Conservation (phyloP, 208 protist genomes). For the Acanthamoeba royreba region DNA sequence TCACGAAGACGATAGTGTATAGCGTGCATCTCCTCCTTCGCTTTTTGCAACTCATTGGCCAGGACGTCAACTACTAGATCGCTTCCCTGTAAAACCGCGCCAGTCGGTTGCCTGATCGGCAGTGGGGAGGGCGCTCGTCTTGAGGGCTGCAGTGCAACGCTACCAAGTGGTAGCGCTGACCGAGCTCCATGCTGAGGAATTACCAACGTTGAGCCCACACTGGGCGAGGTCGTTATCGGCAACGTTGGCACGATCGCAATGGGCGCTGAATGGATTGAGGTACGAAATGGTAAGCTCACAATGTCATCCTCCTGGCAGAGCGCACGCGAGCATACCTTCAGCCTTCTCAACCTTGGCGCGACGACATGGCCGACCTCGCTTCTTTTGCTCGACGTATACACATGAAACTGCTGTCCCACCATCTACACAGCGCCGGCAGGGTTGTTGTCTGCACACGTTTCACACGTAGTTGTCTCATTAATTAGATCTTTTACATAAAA, state of each 20-base stretch:
- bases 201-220: too few species aligned
- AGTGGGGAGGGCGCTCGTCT: not conserved
- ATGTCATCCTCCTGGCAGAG: not conserved
- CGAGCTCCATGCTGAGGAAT: too few species aligned
- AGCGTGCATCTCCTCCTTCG: not conserved
- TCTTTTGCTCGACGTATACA: not conserved
- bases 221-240: too few species aligned
- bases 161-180: too few species aligned
- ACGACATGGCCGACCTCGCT: not conserved
- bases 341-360: not conserved
- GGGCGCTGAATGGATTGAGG: not conserved
- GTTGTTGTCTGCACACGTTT: not conserved
- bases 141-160: not conserved
- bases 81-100: too few species aligned
- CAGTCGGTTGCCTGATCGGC: not conserved
- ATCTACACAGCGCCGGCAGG: not conserved
- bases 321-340: not conserved
- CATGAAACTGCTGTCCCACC: not conserved
- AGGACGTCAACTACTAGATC: not conserved
- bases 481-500: too few species aligned
- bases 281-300: not conserved
- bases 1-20: not conserved
- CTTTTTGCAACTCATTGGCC: not conserved
- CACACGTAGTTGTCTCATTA: too few species aligned
- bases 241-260: too few species aligned